Conservation (phyloP, 768 basidiomycete genomes). For the Dentipellis fragilis region DNA sequence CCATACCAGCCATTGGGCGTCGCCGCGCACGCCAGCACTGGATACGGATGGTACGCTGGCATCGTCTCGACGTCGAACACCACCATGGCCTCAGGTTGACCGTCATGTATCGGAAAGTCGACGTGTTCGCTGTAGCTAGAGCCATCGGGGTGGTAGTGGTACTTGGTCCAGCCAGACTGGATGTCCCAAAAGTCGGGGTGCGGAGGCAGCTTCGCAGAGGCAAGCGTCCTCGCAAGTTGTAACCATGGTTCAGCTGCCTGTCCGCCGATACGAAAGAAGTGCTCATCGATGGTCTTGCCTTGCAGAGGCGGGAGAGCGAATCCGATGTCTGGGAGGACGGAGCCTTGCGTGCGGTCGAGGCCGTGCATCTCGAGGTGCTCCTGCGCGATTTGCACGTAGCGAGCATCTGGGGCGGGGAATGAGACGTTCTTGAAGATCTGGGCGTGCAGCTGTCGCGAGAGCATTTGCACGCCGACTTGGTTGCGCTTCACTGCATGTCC, state of each 20-base stretch:
- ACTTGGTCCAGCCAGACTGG: conserved; percentile 87
- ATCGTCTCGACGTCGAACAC: conserved; percentile 93
- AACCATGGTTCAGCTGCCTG: conserved; percentile 71
- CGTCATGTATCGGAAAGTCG: conserved; percentile 51
- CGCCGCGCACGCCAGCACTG: conserved; percentile 84
- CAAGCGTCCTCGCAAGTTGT: conserved; percentile 50
- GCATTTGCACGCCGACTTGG: conserved; percentile 86
- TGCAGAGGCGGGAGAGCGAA: conserved; percentile 82
- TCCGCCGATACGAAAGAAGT: conserved; percentile 76
- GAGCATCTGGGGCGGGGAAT: conserved; percentile 48
- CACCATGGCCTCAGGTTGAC: conserved; percentile 61
- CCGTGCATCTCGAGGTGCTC: conserved; percentile 77
- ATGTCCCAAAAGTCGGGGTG: conserved; percentile 43
- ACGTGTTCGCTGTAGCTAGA: conserved; percentile 69
- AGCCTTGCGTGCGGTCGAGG: conserved; percentile 71
- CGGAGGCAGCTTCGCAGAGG: conserved; percentile 44
- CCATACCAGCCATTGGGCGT: conserved; percentile 84
- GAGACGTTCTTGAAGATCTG: conserved; percentile 72
- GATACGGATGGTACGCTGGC: conserved; percentile 69
- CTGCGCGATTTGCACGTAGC: conserved; percentile 65
- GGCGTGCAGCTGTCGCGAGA: conserved; percentile 68
- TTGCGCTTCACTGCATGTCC: conserved; percentile 53
- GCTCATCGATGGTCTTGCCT: conserved; percentile 74
- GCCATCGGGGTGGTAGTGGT: conserved; percentile 62
- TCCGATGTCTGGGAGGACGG: conserved; percentile 64